These are phyloP conservation scores for Meredithiella fracta DNA, from an alignment of 2,329 filamentous ascomycete genomes.

Conservation along the genomic window DNA sequence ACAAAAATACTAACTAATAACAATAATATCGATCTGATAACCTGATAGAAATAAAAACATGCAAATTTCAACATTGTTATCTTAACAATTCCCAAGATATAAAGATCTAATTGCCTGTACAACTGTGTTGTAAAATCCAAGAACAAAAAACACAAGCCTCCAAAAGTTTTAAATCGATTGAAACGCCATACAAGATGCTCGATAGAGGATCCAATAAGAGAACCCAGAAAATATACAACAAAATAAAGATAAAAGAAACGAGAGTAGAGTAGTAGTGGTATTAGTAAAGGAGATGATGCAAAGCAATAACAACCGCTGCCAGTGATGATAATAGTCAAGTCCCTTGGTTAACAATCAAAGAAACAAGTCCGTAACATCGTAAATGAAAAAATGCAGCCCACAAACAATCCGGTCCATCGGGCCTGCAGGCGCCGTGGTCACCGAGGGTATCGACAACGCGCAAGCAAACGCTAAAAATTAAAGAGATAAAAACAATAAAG, in stretches of 20 bases:
- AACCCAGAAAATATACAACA: slow-evolving; percentile 2
- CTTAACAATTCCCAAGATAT: slow-evolving; percentile 4
- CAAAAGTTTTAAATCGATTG: neutral
- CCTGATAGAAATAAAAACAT: neutral
- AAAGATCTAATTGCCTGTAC: slow-evolving; percentile 4
- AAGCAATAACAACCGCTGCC: neutral
- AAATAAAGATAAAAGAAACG: slow-evolving; percentile 4
- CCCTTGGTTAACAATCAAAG: neutral
- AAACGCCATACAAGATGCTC: neutral
- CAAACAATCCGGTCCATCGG: neutral
- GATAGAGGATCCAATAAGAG: neutral
- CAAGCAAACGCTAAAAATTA: neutral
- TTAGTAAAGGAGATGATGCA: neutral
- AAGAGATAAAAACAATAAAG: neutral
- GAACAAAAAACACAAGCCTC: neutral
- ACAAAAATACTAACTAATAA: slow-evolving; percentile 1
- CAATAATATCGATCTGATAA: neutral
- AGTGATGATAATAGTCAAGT: neutral
- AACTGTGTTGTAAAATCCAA: slow-evolving; percentile 1
- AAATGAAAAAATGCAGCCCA: neutral
- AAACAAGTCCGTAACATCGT: neutral
- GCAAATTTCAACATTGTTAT: neutral
- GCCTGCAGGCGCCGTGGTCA: neutral
- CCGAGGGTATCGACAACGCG: neutral
- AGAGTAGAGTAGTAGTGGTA: neutral